phyloP scores from a whole-genome alignment of 1,284 basidiomycete species.

The Cryptococcus deneoformans region DNA sequence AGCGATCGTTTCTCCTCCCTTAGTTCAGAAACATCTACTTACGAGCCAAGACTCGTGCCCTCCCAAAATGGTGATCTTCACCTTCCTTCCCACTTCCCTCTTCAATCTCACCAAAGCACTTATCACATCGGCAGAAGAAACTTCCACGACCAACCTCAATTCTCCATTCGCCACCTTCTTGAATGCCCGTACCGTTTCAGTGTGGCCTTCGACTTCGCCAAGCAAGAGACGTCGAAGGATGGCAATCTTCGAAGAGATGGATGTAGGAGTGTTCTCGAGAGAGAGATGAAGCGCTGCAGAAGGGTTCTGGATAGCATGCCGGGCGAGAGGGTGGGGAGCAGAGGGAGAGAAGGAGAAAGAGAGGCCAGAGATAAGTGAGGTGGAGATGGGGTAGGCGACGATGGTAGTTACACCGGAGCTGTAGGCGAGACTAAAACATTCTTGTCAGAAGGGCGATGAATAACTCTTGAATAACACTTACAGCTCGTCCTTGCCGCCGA shows the following conservation, averaged over 20 bases:
- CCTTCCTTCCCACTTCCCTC: conserved; percentile 59
- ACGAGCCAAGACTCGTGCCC: conserved; percentile 63
- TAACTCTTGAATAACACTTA: conserved; percentile 45
- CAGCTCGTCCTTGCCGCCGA: conserved; percentile 66
- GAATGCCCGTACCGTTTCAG: conserved; percentile 58
- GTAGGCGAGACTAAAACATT: conserved; percentile 48
- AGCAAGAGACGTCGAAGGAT: conserved; percentile 63
- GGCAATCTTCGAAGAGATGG: conserved; percentile 68
- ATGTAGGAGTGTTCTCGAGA: conserved; percentile 54
- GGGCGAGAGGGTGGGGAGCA: conserved; percentile 62
- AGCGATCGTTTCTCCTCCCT: background rate
- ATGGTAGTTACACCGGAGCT: conserved; percentile 62
- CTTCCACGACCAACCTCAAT: conserved; percentile 66
- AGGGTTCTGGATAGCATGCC: conserved; percentile 64
- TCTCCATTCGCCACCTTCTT: conserved; percentile 58
- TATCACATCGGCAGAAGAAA: conserved; percentile 70
- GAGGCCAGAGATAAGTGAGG: conserved; percentile 60
- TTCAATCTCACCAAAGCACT: conserved; percentile 70
- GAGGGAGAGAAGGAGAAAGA: conserved; percentile 60
- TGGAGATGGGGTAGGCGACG: conserved; percentile 48
- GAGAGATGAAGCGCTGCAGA: conserved; percentile 69
- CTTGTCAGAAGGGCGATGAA: conserved; percentile 14
- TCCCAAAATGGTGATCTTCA: conserved; percentile 59
- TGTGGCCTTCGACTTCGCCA: conserved; percentile 51
- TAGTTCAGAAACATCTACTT: conserved; percentile 7